Evolutionary conservation across 768 basidiomycete species (phyloP).

Genomic region (Amanita pseudoporphyria): DNA sequence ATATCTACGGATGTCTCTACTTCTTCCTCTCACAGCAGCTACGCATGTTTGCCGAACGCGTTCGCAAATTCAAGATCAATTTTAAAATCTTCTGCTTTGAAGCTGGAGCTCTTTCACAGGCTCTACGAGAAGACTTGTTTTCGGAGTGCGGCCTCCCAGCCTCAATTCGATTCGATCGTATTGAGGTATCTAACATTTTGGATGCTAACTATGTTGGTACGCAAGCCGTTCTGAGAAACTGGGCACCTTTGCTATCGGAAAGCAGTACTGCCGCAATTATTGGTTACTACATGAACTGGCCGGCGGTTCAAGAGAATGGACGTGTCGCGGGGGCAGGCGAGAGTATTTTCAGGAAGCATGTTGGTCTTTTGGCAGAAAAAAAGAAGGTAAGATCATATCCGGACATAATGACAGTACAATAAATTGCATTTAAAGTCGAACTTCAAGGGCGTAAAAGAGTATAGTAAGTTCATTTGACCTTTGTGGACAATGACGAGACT

Average conservation of each 20-base stretch:
- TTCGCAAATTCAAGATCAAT: constrained; percentile 22
- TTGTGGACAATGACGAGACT: too few relatives aligned
- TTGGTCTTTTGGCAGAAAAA: too few relatives aligned
- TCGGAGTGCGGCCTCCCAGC: constrained; percentile 14
- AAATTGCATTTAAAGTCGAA: too few relatives aligned
- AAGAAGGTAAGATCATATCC: too few relatives aligned
- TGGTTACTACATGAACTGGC: constrained; percentile 45
- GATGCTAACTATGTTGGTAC: constrained; percentile 34
- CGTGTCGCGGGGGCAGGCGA: not conserved
- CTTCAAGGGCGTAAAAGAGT: too few relatives aligned
- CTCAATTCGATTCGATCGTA: constrained; percentile 29
- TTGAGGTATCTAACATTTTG: constrained; percentile 39
- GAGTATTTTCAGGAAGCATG: not conserved
- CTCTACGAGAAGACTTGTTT: constrained; percentile 14
- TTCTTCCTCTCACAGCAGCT: constrained; percentile 34
- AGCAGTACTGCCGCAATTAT: constrained; percentile 23
- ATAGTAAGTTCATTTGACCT: too few relatives aligned
- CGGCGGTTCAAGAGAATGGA: constrained; percentile 13
- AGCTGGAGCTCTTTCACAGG: constrained; percentile 19
- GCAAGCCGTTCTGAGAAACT: constrained; percentile 19
- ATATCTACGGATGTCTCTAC: constrained; percentile 42
- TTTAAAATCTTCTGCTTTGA: constrained; percentile 25
- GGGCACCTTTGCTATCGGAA: constrained; percentile 28
- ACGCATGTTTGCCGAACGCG: constrained; percentile 23
- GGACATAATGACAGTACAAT: too few relatives aligned